Percentiles rank a stretch among this genome's conserved stretches.
Evolutionary conservation across 768 basidiomycete species (phyloP).

Genomic region (Russula sp.): DNA sequence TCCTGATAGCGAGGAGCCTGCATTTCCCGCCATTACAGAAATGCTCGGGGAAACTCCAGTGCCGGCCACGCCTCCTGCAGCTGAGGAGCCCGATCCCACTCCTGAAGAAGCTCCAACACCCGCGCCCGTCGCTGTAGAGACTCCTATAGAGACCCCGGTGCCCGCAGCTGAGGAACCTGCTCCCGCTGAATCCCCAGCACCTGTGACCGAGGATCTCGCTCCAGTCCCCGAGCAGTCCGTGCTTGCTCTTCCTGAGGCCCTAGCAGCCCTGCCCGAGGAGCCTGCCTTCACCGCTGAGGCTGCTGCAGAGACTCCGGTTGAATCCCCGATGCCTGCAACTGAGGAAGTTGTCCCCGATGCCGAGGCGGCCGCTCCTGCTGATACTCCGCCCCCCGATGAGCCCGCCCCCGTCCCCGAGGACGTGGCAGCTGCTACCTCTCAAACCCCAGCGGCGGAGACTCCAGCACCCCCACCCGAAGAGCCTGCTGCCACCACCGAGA

Average conservation of each 20-base stretch:
- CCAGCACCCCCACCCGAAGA: not conserved
- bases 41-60: not conserved
- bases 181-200: not conserved
- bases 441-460: not conserved
- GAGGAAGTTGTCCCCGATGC: too few species aligned
- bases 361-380: not conserved
- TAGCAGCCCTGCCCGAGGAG: not conserved
- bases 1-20: slow-evolving; percentile 4
- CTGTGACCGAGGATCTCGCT: not conserved
- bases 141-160: not conserved
- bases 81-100: not conserved
- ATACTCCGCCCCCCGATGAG: not conserved
- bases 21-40: not conserved
- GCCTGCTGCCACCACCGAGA: not conserved
- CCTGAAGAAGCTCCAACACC: not conserved
- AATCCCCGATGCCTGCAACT: too few species aligned
- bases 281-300: not conserved
- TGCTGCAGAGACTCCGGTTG: not conserved
- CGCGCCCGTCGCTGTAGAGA: not conserved
- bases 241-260: not conserved
- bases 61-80: not conserved
- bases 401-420: not conserved
- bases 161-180: not conserved
- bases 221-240: not conserved
- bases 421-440: not conserved